phyloP scores from a whole-genome alignment of 2,329 filamentous ascomycete species.

The Penicillium sclerotigenum region DNA sequence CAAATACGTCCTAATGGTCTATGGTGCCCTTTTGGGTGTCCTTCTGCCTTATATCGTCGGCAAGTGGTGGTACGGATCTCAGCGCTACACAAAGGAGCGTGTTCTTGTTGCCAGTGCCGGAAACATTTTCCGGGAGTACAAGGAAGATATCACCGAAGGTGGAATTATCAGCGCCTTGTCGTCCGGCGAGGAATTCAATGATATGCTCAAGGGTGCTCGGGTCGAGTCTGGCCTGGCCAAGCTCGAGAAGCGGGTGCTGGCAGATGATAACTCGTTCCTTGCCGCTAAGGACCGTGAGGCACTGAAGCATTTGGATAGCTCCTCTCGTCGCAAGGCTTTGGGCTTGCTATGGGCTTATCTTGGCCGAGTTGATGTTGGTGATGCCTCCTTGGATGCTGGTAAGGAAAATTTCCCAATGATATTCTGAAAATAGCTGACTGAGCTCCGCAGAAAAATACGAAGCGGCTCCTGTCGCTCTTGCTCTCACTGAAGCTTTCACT shows the following conservation, averaged over 20 bases:
- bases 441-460: slow-evolving; percentile 68
- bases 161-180: slow-evolving; percentile 79
- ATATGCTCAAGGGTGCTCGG: slow-evolving; percentile 71
- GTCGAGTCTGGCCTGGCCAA: slow-evolving; percentile 77
- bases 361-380: slow-evolving; percentile 79
- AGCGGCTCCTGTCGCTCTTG: slow-evolving; percentile 79
- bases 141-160: slow-evolving; percentile 75
- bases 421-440: slow-evolving; percentile 15
- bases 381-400: slow-evolving; percentile 68
- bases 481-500: slow-evolving; percentile 80
- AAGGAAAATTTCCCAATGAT: not conserved
- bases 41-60: slow-evolving; percentile 89
- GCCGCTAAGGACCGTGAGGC: slow-evolving; percentile 70
- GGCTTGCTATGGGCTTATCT: slow-evolving; percentile 94
- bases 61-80: slow-evolving; percentile 98
- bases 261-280: slow-evolving; percentile 58
- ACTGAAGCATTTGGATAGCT: slow-evolving; percentile 76
- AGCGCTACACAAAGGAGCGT: slow-evolving; percentile 87
- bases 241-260: slow-evolving; percentile 76
- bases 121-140: slow-evolving; percentile 89
- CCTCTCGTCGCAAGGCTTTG: slow-evolving; percentile 77
- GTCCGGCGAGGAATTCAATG: slow-evolving; percentile 79
- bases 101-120: slow-evolving; percentile 91
- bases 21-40: slow-evolving; percentile 82
- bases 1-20: slow-evolving; percentile 90